These are phyloP conservation scores for Tolypocladium guangdongense DNA, from an alignment of 2,329 filamentous ascomycete genomes.

Conservation along the genomic window DNA sequence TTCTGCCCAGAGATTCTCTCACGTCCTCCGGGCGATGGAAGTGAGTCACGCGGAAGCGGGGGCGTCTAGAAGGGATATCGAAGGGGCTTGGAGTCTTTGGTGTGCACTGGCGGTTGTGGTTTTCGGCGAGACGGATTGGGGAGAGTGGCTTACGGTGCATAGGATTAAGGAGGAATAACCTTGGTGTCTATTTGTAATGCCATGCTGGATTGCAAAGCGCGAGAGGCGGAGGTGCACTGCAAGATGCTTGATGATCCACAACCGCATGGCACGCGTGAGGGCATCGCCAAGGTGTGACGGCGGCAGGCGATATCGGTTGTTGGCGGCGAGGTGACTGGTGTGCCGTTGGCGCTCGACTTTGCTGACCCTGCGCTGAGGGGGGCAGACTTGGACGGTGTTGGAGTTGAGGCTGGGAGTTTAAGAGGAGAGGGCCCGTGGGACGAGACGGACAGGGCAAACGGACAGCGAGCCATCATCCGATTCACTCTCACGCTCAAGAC, in stretches of 20 bases:
- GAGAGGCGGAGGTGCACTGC: too few species aligned
- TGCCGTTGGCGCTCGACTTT: background rate
- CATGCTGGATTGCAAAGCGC: background rate
- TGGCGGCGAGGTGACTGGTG: background rate
- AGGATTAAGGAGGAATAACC: too few species aligned
- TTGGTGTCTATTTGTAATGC: too few species aligned
- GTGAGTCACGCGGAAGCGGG: background rate
- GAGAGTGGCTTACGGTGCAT: background rate
- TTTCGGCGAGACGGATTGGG: conserved; percentile 6
- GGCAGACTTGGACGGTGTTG: background rate
- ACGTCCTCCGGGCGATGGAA: background rate
- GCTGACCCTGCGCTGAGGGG: background rate
- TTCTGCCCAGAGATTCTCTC: background rate
- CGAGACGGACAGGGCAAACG: background rate
- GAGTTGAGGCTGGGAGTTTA: background rate
- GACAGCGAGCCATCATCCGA: background rate
- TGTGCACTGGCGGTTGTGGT: too few species aligned
- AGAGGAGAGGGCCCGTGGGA: background rate
- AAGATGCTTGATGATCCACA: background rate
- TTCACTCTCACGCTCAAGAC: background rate
- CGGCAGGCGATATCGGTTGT: background rate
- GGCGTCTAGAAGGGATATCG: background rate
- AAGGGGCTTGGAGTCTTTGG: background rate
- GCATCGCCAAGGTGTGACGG: background rate
- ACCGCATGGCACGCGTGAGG: background rate